A percentile compares a stretch with the other conserved stretches of the same genome.
Conservation (phyloP, 1,284 basidiomycete species). For the Irpex sp. region DNA sequence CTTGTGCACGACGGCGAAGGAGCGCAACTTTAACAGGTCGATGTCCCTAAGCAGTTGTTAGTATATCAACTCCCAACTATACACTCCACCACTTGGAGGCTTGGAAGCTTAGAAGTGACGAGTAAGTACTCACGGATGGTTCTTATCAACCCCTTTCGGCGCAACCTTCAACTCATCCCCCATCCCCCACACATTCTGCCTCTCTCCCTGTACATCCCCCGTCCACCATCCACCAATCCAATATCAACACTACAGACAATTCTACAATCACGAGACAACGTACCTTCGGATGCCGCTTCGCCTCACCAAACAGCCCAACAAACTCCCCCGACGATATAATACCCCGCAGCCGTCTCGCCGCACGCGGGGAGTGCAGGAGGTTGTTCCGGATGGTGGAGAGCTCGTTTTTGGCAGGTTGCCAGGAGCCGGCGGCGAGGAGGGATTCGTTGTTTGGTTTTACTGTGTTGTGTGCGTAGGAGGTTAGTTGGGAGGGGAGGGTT, state of each 20-base stretch:
- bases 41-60: constrained; percentile 58
- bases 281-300: constrained; percentile 51
- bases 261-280: too few species aligned
- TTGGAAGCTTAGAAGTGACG: background rate
- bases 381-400: constrained; percentile 71
- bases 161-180: constrained; percentile 81
- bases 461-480: constrained; percentile 23
- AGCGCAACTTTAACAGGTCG: constrained; percentile 80
- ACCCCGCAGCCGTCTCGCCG: constrained; percentile 54
- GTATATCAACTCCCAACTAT: background rate
- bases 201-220: too few species aligned
- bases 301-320: constrained; percentile 68
- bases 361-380: constrained; percentile 48
- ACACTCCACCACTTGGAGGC: background rate
- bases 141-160: constrained; percentile 84
- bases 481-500: constrained; percentile 15
- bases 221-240: too few species aligned
- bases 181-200: constrained; percentile 74
- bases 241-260: too few species aligned
- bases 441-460: constrained; percentile 70
- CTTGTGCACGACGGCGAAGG: constrained; percentile 69
- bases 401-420: constrained; percentile 83
- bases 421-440: constrained; percentile 76
- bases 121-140: constrained; percentile 53
- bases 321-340: constrained; percentile 67